phyloP scores from a whole-genome alignment of 2,329 filamentous ascomycete genomes.

The Dothiorella sarmentorum region DNA sequence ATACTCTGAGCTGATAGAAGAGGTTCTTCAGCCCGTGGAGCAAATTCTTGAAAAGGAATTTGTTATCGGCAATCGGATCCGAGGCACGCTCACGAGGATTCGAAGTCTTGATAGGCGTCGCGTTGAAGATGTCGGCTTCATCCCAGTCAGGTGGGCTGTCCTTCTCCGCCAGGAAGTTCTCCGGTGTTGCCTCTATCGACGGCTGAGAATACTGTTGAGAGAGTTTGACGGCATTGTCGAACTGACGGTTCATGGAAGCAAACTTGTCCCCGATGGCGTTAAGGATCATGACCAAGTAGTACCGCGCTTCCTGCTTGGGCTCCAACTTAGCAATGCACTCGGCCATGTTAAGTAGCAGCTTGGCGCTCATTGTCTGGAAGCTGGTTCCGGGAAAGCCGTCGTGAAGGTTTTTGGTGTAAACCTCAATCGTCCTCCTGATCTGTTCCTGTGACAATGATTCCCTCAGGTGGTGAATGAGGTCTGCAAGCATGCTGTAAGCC shows the following conservation, averaged over 20 bases:
- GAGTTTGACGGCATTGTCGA: conserved; percentile 89
- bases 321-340: conserved; percentile 94
- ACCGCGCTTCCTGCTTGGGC: conserved; percentile 89
- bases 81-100: conserved; percentile 84
- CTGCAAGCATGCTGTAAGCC: conserved; percentile 97
- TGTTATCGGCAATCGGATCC: conserved; percentile 93
- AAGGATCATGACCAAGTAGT: conserved; percentile 94
- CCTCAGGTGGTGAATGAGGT: conserved; percentile 94
- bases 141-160: conserved; percentile 88
- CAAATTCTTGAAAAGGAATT: conserved; percentile 94
- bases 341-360: conserved; percentile 94
- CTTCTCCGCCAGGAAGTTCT: conserved; percentile 81
- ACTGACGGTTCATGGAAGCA: conserved; percentile 95
- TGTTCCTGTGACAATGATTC: conserved; percentile 85
- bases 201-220: conserved; percentile 74
- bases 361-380: conserved; percentile 99
- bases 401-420: conserved; percentile 94
- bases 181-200: conserved; percentile 58
- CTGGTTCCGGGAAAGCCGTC: conserved; percentile 96
- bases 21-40: conserved; percentile 95
- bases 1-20: conserved; percentile 89
- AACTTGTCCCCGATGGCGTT: conserved; percentile 99
- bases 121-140: conserved; percentile 94
- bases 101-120: conserved; percentile 92
- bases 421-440: conserved; percentile 91